phyloP scores from a whole-genome alignment of 805 yeast species.

The Hyphopichia homilentoma region DNA sequence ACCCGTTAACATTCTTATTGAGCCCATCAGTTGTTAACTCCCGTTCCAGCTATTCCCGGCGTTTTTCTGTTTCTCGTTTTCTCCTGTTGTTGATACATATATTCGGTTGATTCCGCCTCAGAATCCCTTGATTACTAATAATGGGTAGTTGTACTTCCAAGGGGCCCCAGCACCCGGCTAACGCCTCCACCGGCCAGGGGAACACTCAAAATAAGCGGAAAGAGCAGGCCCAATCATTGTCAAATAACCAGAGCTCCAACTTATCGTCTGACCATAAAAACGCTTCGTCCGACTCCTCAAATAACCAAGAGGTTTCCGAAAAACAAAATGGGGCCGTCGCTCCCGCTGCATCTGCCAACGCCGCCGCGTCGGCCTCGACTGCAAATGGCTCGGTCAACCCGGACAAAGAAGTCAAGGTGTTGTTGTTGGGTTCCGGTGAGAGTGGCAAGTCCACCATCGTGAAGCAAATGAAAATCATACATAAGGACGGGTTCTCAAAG shows the following conservation, averaged over 20 bases:
- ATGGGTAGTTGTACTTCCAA: slow-evolving; percentile 25
- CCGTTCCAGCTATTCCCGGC: no score
- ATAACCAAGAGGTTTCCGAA: slow-evolving; percentile 3
- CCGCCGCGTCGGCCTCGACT: no score
- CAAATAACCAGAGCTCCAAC: slow-evolving; percentile 2
- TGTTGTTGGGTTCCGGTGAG: slow-evolving; percentile 85
- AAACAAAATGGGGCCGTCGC: neutral
- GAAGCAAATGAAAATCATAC: slow-evolving; percentile 77
- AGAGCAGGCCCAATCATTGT: slow-evolving; percentile 11
- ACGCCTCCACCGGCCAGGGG: slow-evolving; percentile 2
- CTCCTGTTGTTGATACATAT: no score
- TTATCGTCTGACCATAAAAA: neutral
- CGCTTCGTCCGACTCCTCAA: slow-evolving; percentile 4
- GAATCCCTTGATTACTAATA: no score
- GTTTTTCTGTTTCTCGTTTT: no score
- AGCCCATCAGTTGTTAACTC: no score
- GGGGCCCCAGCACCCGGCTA: slow-evolving; percentile 7
- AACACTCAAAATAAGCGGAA: slow-evolving; percentile 13
- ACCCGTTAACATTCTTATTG: no score
- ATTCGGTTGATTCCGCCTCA: no score
- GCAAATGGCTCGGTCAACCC: slow-evolving; percentile 1
- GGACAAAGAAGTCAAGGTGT: slow-evolving; percentile 59
- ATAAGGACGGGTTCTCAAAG: slow-evolving; percentile 65
- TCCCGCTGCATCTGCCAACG: no score
- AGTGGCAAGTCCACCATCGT: slow-evolving; percentile 78